Evolutionary conservation across 2,329 filamentous ascomycete genomes (phyloP).

Genomic region (Coniochaeta prunicola): DNA sequence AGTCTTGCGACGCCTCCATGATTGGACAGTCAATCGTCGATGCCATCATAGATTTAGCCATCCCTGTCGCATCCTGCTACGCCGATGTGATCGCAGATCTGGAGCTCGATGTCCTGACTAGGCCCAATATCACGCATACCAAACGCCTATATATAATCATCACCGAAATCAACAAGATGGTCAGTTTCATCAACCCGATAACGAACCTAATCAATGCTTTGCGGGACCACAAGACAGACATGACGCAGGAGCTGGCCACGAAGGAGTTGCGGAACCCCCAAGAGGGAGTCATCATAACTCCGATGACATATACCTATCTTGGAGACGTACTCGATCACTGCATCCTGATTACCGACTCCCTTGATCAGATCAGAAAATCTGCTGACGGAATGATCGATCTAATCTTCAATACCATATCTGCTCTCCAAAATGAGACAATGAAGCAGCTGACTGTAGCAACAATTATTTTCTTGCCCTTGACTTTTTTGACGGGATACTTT

Average conservation of each 20-base stretch:
- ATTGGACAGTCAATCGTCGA: constrained; percentile 87
- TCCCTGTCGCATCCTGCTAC: constrained; percentile 78
- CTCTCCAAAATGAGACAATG: constrained; percentile 89
- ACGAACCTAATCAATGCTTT: constrained; percentile 78
- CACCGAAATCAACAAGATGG: constrained; percentile 76
- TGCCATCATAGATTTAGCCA: constrained; percentile 84
- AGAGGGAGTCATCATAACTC: constrained; percentile 68
- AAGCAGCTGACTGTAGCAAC: constrained; percentile 86
- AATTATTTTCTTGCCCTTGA: constrained; percentile 84
- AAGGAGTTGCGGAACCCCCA: constrained; percentile 38
- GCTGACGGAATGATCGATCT: constrained; percentile 78
- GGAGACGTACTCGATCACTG: constrained; percentile 89
- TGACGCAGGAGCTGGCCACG: constrained; percentile 35
- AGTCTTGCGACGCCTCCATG: constrained; percentile 84
- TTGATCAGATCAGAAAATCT: constrained; percentile 70
- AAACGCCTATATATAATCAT: constrained; percentile 72
- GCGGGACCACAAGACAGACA: constrained; percentile 71
- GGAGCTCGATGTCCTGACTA: constrained; percentile 81
- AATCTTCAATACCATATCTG: constrained; percentile 90
- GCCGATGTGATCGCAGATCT: constrained; percentile 83
- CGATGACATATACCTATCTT: constrained; percentile 78
- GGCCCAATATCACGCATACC: constrained; percentile 73
- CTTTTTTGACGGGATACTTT: constrained; percentile 82
- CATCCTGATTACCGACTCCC: constrained; percentile 70
- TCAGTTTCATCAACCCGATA: constrained; percentile 79